phyloP scores from a whole-genome alignment of 768 basidiomycete species.

The Paxillus involutus region DNA sequence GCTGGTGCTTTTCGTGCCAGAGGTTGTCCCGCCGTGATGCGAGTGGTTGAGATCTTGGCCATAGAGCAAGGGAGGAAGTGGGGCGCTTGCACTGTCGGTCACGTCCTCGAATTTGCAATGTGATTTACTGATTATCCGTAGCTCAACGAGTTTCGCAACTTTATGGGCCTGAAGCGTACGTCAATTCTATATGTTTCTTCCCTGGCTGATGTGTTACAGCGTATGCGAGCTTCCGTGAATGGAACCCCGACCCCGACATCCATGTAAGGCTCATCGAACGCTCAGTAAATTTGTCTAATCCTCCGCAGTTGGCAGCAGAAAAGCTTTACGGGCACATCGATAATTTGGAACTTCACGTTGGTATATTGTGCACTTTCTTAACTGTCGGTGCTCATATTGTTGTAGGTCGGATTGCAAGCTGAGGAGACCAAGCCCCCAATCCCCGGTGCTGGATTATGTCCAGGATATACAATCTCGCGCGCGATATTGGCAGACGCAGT shows the following conservation, averaged over 20 bases:
- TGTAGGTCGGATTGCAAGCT: conserved; percentile 64
- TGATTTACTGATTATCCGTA: conserved; percentile 14
- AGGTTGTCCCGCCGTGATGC: conserved; percentile 65
- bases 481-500: conserved; percentile 85
- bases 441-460: conserved; percentile 75
- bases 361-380: conserved; percentile 17
- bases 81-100: conserved; percentile 69
- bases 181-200: neutral
- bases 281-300: neutral
- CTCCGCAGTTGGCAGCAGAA: conserved; percentile 54
- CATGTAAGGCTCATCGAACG: conserved; percentile 36
- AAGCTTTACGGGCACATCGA: conserved; percentile 71
- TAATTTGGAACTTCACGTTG: conserved; percentile 75
- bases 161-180: conserved; percentile 69
- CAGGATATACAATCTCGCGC: conserved; percentile 80
- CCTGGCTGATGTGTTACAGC: conserved; percentile 38
- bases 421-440: conserved; percentile 66
- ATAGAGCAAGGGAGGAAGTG: conserved; percentile 67
- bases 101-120: neutral
- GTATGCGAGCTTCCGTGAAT: conserved; percentile 63
- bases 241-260: conserved; percentile 65
- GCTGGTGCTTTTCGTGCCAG: conserved; percentile 69
- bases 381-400: neutral
- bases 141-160: conserved; percentile 73
- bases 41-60: conserved; percentile 66